These are phyloP conservation scores for Platanthera zijinensis DNA, from an alignment of 106 monocot species.

Conservation along the genomic window DNA sequence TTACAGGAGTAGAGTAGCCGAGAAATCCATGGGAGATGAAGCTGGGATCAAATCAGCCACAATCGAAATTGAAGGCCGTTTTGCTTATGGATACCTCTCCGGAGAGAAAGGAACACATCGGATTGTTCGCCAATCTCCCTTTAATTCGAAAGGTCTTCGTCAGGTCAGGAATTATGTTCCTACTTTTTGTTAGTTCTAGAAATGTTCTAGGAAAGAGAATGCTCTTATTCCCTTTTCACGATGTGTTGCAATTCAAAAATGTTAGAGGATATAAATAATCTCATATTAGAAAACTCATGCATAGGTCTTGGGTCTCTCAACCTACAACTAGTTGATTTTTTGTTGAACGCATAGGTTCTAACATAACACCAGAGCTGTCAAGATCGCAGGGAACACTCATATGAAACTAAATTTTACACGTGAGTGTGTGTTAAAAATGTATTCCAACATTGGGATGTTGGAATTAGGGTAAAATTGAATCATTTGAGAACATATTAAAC, in stretches of 20 bases:
- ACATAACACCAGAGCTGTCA: too few relatives aligned
- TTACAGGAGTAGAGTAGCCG: slow-evolving; percentile 84
- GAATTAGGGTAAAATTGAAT: too few relatives aligned
- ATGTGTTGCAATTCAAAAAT: not conserved
- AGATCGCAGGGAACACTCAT: too few relatives aligned
- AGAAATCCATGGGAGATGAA: slow-evolving; percentile 87
- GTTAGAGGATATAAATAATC: too few relatives aligned
- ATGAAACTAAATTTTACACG: too few relatives aligned
- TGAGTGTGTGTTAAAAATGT: too few relatives aligned
- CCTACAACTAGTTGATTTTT: too few relatives aligned
- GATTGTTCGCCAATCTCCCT: slow-evolving; percentile 89
- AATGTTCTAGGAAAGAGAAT: not conserved
- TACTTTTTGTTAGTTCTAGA: not conserved
- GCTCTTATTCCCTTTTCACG: not conserved
- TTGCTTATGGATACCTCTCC: slow-evolving; percentile 89
- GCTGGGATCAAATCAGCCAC: slow-evolving; percentile 94
- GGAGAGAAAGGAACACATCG: slow-evolving; percentile 97
- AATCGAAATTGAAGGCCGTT: slow-evolving; percentile 58
- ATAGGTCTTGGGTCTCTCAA: too few relatives aligned
- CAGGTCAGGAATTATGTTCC: slow-evolving; percentile 37
- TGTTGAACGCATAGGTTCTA: too few relatives aligned
- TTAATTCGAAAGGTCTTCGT: slow-evolving; percentile 97
- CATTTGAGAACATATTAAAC: too few relatives aligned
- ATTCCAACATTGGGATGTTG: too few relatives aligned
- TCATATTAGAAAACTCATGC: too few relatives aligned